phyloP scores from a whole-genome alignment of 352 stramenopile species.

The Pythium rishiriense region DNA sequence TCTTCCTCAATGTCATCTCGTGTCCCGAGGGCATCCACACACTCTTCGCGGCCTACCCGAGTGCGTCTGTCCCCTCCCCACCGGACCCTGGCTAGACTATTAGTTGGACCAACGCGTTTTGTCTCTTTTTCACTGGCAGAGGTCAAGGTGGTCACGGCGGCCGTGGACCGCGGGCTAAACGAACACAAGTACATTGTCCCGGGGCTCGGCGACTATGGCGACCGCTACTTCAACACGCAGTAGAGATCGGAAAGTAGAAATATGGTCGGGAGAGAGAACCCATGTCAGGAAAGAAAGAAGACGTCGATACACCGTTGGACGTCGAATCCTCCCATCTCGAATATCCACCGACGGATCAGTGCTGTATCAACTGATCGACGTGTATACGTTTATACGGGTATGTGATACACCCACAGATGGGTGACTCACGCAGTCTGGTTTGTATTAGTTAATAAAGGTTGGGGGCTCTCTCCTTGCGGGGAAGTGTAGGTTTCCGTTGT shows the following conservation, averaged over 20 bases:
- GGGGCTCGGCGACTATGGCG: constrained; percentile 95
- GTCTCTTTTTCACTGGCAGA: constrained; percentile 28
- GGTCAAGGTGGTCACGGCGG: constrained; percentile 79
- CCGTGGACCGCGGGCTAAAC: constrained; percentile 89
- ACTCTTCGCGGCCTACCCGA: constrained; percentile 74
- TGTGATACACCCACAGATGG: neutral
- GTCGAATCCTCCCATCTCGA: neutral
- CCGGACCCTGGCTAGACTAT: neutral
- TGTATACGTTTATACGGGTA: neutral
- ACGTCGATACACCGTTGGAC: neutral
- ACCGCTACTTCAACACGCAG: constrained; percentile 90
- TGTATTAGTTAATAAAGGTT: constrained; percentile 3
- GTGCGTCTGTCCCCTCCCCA: constrained; percentile 25
- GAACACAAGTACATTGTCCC: constrained; percentile 96
- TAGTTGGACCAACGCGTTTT: constrained; percentile 42
- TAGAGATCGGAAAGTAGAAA: neutral
- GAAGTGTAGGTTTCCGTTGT: neutral
- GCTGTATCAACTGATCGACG: neutral
- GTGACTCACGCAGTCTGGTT: neutral
- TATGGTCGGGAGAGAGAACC: neutral
- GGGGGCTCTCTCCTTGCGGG: neutral
- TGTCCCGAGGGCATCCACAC: constrained; percentile 88
- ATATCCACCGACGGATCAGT: neutral
- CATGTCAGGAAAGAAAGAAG: neutral
- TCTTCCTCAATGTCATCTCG: constrained; percentile 96